Percentiles rank a stretch among this genome's conserved stretches.
These are phyloP conservation scores for Paralagenidium karlingii DNA, from an alignment of 352 stramenopile species.

Conservation along the genomic window DNA sequence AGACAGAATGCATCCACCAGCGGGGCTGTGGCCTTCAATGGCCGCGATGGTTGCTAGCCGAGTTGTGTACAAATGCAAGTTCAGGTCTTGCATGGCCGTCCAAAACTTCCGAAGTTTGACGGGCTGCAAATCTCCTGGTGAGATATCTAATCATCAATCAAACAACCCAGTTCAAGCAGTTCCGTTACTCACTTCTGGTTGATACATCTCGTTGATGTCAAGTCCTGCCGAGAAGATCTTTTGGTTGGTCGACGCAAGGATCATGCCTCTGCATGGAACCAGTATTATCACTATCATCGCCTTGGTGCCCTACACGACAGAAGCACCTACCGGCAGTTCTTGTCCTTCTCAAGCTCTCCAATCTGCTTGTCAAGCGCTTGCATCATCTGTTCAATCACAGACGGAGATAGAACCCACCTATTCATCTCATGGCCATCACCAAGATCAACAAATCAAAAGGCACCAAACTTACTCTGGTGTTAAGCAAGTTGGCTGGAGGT, in stretches of 20 bases:
- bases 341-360: constrained; percentile 60
- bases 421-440: too few species aligned
- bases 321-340: constrained; percentile 37
- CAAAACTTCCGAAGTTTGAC: constrained; percentile 77
- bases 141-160: not conserved
- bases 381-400: constrained; percentile 28
- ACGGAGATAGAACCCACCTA: not conserved
- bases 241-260: constrained; percentile 61
- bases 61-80: constrained; percentile 87
- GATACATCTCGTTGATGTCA: constrained; percentile 89
- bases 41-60: constrained; percentile 77
- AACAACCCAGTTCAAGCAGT: not conserved
- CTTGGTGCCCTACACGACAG: too few species aligned
- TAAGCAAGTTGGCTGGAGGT: constrained; percentile 71
- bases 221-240: constrained; percentile 87
- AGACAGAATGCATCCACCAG: constrained; percentile 88
- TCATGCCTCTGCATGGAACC: constrained; percentile 65
- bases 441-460: not conserved
- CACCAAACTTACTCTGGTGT: constrained; percentile 24
- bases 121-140: constrained; percentile 13
- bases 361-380: constrained; percentile 54
- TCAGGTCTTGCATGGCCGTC: constrained; percentile 87
- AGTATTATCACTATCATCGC: too few species aligned
- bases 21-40: constrained; percentile 88
- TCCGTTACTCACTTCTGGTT: constrained; percentile 38